These are phyloP conservation scores for Tulasnella calospora DNA, from an alignment of 768 basidiomycete species.

Conservation along the genomic window DNA sequence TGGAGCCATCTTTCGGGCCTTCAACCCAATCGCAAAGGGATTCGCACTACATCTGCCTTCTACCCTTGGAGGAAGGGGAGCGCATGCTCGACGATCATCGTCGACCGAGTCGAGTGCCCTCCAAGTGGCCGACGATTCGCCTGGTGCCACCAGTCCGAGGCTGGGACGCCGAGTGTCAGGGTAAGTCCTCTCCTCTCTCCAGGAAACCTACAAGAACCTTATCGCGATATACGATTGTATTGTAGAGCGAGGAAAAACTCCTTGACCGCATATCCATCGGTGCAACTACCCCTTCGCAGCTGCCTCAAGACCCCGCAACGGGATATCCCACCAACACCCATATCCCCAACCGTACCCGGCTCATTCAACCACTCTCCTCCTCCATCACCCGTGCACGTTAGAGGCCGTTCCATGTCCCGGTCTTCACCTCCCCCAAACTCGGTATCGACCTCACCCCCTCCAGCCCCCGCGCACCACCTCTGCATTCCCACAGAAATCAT, in stretches of 20 bases:
- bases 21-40: neutral
- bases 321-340: neutral
- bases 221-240: neutral
- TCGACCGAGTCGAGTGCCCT: neutral
- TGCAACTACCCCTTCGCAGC: conserved; percentile 6
- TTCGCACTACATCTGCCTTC: neutral
- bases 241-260: neutral
- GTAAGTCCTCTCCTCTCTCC: neutral
- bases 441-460: neutral
- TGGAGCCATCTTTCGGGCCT: conserved; percentile 4
- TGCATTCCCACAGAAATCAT: conserved; percentile 9
- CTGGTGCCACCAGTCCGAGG: neutral
- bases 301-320: neutral
- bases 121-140: neutral
- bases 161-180: neutral
- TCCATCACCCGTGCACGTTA: neutral
- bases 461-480: neutral
- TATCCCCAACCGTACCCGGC: neutral
- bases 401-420: neutral
- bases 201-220: neutral
- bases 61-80: neutral
- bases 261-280: neutral
- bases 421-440: neutral
- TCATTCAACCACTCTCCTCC: conserved; percentile 6
- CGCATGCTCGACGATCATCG: neutral